A percentile compares a stretch with the other conserved stretches of the same genome.
Evolutionary conservation across 768 basidiomycete species (phyloP).

Genomic region (Mrakia hoshinonis): DNA sequence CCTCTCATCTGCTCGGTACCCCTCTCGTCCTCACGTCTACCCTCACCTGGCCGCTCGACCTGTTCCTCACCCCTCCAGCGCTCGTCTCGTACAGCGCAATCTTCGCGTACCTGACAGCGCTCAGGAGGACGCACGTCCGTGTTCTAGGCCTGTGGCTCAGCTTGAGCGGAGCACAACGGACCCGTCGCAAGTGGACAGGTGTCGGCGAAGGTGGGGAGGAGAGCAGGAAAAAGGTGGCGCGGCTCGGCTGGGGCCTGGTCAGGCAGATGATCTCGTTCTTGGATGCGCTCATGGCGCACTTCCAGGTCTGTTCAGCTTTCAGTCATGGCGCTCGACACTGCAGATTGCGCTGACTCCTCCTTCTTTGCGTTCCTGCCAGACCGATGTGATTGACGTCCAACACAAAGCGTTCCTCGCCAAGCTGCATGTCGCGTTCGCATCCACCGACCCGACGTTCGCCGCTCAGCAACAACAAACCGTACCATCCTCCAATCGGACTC

Average conservation of each 20-base stretch:
- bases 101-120: constrained; percentile 71
- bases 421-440: constrained; percentile 2
- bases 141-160: constrained; percentile 76
- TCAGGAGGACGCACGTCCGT: constrained; percentile 73
- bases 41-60: constrained; percentile 78
- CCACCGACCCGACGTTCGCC: background rate
- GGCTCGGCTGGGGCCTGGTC: constrained; percentile 78
- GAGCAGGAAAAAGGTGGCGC: constrained; percentile 55
- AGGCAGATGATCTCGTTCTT: constrained; percentile 87
- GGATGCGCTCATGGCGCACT: constrained; percentile 69
- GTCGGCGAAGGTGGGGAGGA: constrained; percentile 65
- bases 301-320: constrained; percentile 41
- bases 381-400: constrained; percentile 79
- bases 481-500: background rate
- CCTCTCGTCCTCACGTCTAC: constrained; percentile 60
- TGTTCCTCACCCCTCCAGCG: constrained; percentile 72
- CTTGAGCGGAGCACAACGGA: constrained; percentile 75
- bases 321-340: background rate
- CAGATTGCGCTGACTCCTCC: background rate
- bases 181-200: constrained; percentile 74
- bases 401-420: constrained; percentile 42
- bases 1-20: constrained; percentile 64
- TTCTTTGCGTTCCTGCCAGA: constrained; percentile 43
- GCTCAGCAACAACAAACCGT: background rate
- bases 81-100: constrained; percentile 64